Percentiles rank a stretch among this genome's conserved stretches.
Evolutionary conservation across 495 filamentous ascomycete species (phyloP).

Genomic region (Penicillium robsamsonii): DNA sequence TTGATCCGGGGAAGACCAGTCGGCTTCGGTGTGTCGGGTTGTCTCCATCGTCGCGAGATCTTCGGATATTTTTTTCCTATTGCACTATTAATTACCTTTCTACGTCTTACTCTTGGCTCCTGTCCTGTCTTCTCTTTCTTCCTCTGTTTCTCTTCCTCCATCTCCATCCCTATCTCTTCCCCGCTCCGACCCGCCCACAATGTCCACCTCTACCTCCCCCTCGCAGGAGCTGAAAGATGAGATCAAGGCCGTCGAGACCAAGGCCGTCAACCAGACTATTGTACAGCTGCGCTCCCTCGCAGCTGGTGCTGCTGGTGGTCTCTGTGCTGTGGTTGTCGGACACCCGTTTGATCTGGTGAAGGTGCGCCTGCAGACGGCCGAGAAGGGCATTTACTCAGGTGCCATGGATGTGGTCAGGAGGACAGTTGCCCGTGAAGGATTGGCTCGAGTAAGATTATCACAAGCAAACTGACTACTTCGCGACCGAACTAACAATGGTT

Average conservation of each 20-base stretch:
- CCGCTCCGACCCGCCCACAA: conserved; percentile 17
- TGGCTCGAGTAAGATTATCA: conserved; percentile 53
- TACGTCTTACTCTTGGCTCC: background rate
- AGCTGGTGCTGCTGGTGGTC: conserved; percentile 88
- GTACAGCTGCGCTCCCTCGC: conserved; percentile 70
- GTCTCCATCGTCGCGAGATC: conserved; percentile 11
- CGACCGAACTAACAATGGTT: conserved; percentile 3
- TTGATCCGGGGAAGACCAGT: conserved; percentile 22
- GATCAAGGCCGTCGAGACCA: conserved; percentile 31
- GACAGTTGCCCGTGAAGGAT: conserved; percentile 82
- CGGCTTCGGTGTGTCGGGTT: conserved; percentile 18
- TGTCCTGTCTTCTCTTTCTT: background rate
- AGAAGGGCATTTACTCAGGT: conserved; percentile 84
- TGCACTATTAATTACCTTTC: conserved; percentile 3
- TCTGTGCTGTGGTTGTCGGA: conserved; percentile 89
- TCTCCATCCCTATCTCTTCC: conserved; percentile 7
- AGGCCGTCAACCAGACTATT: conserved; percentile 46
- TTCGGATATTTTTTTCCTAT: background rate
- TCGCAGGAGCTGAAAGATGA: conserved; percentile 37
- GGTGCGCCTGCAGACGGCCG: conserved; percentile 92
- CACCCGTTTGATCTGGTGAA: conserved; percentile 98
- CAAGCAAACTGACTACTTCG: background rate
- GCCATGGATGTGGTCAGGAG: conserved; percentile 90
- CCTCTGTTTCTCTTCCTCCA: conserved; percentile 3
- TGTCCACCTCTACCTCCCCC: conserved; percentile 35